phyloP scores from a whole-genome alignment of 495 filamentous ascomycete species.

The Penicillium longicatenatum region DNA sequence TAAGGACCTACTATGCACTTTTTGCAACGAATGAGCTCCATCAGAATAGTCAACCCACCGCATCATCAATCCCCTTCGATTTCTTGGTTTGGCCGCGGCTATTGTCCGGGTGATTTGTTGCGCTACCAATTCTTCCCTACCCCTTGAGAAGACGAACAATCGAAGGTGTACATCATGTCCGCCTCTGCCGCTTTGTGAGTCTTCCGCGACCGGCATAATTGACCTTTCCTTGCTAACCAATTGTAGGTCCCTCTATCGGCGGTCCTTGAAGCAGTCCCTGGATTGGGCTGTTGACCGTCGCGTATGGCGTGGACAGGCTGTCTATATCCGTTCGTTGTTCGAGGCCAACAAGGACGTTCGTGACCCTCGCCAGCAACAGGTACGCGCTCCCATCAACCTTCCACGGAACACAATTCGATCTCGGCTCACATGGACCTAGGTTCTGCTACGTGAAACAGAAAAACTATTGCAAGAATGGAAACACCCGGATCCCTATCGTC shows the following conservation, averaged over 20 bases:
- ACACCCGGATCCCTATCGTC: slow-evolving; percentile 89
- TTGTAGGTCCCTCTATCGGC: slow-evolving; percentile 85
- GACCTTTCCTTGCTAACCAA: slow-evolving; percentile 14
- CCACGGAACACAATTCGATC: neutral
- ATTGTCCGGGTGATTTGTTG: slow-evolving; percentile 8
- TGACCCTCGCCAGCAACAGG: slow-evolving; percentile 86
- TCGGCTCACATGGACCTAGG: slow-evolving; percentile 48
- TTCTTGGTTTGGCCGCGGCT: slow-evolving; percentile 11
- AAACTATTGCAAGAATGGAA: slow-evolving; percentile 90
- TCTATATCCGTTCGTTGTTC: slow-evolving; percentile 94
- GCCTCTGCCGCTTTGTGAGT: slow-evolving; percentile 42
- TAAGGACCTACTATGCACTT: slow-evolving; percentile 27
- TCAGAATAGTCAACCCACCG: slow-evolving; percentile 31
- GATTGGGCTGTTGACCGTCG: slow-evolving; percentile 92
- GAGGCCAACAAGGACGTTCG: slow-evolving; percentile 87
- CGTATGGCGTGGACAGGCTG: slow-evolving; percentile 90
- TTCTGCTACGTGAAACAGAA: slow-evolving; percentile 82
- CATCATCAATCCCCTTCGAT: neutral
- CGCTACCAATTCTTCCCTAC: neutral
- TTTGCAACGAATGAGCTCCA: slow-evolving; percentile 30
- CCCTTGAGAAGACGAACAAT: too few relatives aligned
- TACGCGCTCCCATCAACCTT: slow-evolving; percentile 38
- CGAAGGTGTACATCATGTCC: slow-evolving; percentile 36
- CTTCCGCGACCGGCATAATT: neutral
- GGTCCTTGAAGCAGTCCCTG: slow-evolving; percentile 86